These are phyloP conservation scores for Tulasnella sp. DNA, from an alignment of 768 basidiomycete genomes.

Conservation along the genomic window DNA sequence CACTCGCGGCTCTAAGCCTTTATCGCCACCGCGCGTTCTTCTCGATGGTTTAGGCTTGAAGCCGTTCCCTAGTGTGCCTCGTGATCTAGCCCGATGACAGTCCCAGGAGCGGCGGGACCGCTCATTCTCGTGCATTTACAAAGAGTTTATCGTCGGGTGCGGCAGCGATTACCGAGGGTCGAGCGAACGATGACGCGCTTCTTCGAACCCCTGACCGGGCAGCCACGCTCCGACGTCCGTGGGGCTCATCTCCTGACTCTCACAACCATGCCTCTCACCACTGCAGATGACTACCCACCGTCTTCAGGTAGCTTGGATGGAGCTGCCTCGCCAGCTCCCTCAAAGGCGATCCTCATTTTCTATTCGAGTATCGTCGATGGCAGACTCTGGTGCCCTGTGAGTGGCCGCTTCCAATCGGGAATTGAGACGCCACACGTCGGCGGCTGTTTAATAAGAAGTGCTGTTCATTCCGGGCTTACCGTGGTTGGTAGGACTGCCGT, in stretches of 20 bases:
- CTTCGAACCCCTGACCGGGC: not conserved
- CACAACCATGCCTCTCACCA: constrained; percentile 7
- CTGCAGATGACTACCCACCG: not conserved
- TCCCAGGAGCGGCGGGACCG: constrained; percentile 2
- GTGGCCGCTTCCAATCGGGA: not conserved
- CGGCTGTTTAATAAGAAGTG: not conserved
- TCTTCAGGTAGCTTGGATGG: not conserved
- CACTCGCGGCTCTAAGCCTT: not conserved
- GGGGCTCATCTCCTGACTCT: not conserved
- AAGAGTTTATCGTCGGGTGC: not conserved
- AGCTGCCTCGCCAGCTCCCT: not conserved
- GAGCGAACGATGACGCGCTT: not conserved
- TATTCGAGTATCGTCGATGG: constrained; percentile 24
- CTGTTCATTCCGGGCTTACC: not conserved
- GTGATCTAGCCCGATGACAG: not conserved
- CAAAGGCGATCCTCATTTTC: constrained; percentile 19
- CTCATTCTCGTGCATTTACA: not conserved
- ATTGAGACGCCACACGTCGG: not conserved
- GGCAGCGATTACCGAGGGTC: not conserved
- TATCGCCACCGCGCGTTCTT: not conserved
- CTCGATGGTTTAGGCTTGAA: not conserved
- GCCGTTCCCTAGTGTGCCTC: not conserved
- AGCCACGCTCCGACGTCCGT: not conserved
- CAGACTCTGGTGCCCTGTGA: constrained; percentile 23
- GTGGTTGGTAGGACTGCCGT: constrained; percentile 15